These are phyloP conservation scores for Ophiosphaerella herpotricha DNA, from an alignment of 2,329 filamentous ascomycete species.

Conservation along the genomic window DNA sequence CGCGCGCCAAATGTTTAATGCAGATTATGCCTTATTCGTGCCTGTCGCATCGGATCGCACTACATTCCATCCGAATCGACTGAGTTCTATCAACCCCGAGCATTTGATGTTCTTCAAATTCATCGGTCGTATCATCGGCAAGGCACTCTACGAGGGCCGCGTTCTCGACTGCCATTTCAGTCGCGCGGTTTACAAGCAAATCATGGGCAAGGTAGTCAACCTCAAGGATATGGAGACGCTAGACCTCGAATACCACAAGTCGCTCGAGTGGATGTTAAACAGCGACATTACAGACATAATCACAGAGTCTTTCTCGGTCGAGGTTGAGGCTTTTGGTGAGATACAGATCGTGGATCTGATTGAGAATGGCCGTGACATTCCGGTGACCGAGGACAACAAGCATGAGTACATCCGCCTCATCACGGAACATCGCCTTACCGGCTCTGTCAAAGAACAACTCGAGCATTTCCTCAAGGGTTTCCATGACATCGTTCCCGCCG, in stretches of 20 bases:
- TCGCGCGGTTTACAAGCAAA: conserved; percentile 96
- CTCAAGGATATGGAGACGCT: conserved; percentile 99
- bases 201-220: conserved; percentile 90
- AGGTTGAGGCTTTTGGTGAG: conserved; percentile 92
- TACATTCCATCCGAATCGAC: conserved; percentile 96
- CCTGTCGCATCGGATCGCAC: conserved; percentile 96
- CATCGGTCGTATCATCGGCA: conserved; percentile 96
- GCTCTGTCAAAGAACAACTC: conserved; percentile 92
- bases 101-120: conserved; percentile 99
- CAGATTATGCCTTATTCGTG: conserved; percentile 94
- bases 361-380: conserved; percentile 84
- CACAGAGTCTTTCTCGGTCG: conserved; percentile 92
- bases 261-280: conserved; percentile 95
- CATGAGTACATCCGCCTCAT: conserved; percentile 94
- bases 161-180: conserved; percentile 99
- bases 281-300: conserved; percentile 99
- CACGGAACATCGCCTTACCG: conserved; percentile 89
- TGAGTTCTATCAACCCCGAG: conserved; percentile 92
- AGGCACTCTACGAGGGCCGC: conserved; percentile 93
- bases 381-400: conserved; percentile 98
- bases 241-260: conserved; percentile 98
- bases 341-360: conserved; percentile 85
- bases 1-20: conserved; percentile 97
- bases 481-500: conserved; percentile 95
- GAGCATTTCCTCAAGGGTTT: conserved; percentile 93